Percentiles rank a stretch among this genome's conserved stretches.
phyloP scores from a whole-genome alignment of 169 alveolate genomes.

The Theileria annulata region DNA sequence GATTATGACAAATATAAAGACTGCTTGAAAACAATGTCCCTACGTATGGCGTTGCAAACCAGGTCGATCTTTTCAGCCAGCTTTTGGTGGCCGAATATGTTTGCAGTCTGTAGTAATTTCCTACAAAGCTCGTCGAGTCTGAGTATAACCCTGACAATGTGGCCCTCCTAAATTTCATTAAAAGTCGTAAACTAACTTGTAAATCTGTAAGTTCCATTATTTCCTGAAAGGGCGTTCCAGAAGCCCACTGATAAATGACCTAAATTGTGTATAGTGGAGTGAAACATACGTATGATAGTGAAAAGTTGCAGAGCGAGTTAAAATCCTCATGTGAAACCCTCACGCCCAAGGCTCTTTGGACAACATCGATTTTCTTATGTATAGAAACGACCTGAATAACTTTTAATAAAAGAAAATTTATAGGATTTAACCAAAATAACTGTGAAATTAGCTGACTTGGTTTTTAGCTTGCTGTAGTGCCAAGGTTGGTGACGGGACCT shows the following conservation, averaged over 20 bases:
- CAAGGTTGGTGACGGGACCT: slow-evolving; percentile 77
- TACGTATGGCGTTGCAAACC: slow-evolving; percentile 81
- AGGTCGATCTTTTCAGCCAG: slow-evolving; percentile 79
- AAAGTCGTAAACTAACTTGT: slow-evolving; percentile 3
- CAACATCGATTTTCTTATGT: slow-evolving; percentile 61
- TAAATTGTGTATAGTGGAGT: slow-evolving; percentile 25
- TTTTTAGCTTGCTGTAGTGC: slow-evolving; percentile 77
- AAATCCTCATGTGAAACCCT: slow-evolving; percentile 44
- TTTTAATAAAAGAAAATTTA: neutral
- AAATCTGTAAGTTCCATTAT: slow-evolving; percentile 71
- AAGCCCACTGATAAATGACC: slow-evolving; percentile 77
- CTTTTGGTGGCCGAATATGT: slow-evolving; percentile 85
- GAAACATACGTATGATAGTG: slow-evolving; percentile 50
- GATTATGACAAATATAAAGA: slow-evolving; percentile 84
- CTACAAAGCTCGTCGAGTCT: slow-evolving; percentile 88
- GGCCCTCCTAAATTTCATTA: slow-evolving; percentile 86
- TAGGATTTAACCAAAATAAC: neutral
- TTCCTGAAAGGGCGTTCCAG: slow-evolving; percentile 75
- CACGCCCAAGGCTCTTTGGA: slow-evolving; percentile 57
- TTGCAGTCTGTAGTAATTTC: slow-evolving; percentile 81
- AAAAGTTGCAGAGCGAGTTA: slow-evolving; percentile 56
- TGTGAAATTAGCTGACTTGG: slow-evolving; percentile 18
- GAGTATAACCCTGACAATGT: slow-evolving; percentile 88
- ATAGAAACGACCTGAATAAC: slow-evolving; percentile 30
- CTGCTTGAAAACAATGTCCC: slow-evolving; percentile 93